phyloP scores from a whole-genome alignment of 2,329 filamentous ascomycete species.

The Aspergillus brasiliensis region DNA sequence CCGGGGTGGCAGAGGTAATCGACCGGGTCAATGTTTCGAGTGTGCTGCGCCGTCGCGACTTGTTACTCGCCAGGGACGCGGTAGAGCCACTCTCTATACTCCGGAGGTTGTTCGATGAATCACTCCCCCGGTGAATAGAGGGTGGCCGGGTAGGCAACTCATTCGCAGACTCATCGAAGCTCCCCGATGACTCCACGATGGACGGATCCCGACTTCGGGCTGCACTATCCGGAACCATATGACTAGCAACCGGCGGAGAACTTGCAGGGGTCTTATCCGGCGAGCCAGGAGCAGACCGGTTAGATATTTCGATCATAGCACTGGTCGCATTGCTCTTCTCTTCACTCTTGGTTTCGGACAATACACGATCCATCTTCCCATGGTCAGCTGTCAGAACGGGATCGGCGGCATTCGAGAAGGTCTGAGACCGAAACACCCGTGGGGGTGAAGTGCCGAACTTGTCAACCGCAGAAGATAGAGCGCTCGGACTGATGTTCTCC shows the following conservation, averaged over 20 bases:
- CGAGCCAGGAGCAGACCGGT: constrained; percentile 59
- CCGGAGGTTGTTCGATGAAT: constrained; percentile 25
- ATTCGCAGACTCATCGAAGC: constrained; percentile 19
- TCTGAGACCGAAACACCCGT: constrained; percentile 61
- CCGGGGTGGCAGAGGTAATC: constrained; percentile 26
- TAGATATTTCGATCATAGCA: constrained; percentile 70
- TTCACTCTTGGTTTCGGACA: constrained; percentile 56
- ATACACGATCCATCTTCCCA: constrained; percentile 66
- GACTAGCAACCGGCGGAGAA: constrained; percentile 43
- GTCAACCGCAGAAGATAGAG: constrained; percentile 34
- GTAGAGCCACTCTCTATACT: constrained; percentile 27
- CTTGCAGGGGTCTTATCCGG: constrained; percentile 52
- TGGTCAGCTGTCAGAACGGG: constrained; percentile 69
- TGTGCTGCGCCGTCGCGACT: constrained; percentile 31
- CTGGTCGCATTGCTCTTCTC: constrained; percentile 62
- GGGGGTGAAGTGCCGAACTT: constrained; percentile 50
- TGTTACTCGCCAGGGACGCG: constrained; percentile 31
- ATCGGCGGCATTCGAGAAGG: constrained; percentile 63
- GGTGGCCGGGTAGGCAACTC: constrained; percentile 31
- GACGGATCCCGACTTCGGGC: constrained; percentile 51
- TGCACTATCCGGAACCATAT: constrained; percentile 39
- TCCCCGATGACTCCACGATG: constrained; percentile 50
- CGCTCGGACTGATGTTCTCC: constrained; percentile 22
- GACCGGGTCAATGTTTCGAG: constrained; percentile 34
- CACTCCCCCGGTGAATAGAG: constrained; percentile 29